Evolutionary conservation across 371 early-diverging fungal species (phyloP), one percentile per base, ranked within the genome.

Genomic region (Apophysomyces variabilis): DNA sequence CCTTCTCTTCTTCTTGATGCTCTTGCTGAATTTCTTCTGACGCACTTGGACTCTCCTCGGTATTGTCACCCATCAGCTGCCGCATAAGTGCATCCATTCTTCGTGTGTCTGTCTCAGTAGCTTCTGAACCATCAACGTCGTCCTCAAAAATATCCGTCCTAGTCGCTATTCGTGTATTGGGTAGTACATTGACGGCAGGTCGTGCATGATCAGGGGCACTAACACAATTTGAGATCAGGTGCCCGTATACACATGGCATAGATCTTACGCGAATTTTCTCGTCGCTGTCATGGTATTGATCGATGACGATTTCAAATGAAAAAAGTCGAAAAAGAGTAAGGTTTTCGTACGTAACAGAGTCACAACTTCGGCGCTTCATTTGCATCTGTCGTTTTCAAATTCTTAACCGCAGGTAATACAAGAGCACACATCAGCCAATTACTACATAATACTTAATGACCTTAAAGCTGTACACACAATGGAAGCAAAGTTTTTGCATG

Each of bases 51-150:
- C 56, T 62, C 35, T 62, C 38, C 21, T 37, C 36, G n/a, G 58
- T 62, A 32, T 58, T 44, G 6, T 64, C 61, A 5, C 60, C 68
- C 38, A 71, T 39, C n/a, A 65, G n/a, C 36, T 71, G 59, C 44
- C 64, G 67, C 76, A 72, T 73, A 36, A 76, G 57, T 4, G 44
- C 41, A 47, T 76, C 67, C 74, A 72, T 76, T 68, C 57, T 67
- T 60, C 57, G 60, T 7, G 69, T 50, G 12, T 66, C 76, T 36
- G 66, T 69, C 39, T 73, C 62, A 18, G 68, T 60, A 58, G 61
- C 71, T 44, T 58, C 58, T 13, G 45, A 13, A 1, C 38, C 21
- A 13, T 62, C 66, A 18, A 60, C 62, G 36, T 65, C 50, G 50
- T 67, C 66, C 5, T 73, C 66, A 60, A 71, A 76, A 43, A 76